These are phyloP conservation scores for Fusarium bactridioides DNA, from an alignment of 2,329 filamentous ascomycete genomes.

Conservation along the genomic window DNA sequence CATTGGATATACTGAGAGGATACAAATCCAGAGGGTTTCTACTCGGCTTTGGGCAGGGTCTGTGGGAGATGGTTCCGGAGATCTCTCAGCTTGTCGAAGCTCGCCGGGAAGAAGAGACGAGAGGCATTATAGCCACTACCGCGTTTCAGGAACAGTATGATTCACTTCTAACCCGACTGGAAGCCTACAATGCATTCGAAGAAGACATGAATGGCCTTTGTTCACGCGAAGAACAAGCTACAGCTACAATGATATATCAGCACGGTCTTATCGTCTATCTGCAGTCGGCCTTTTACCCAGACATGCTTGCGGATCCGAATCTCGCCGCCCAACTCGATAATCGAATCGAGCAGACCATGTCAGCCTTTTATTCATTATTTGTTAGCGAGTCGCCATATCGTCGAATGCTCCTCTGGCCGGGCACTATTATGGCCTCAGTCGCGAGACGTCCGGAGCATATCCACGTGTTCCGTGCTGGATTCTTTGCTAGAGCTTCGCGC, in stretches of 20 bases:
- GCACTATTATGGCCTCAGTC: constrained; percentile 1
- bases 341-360: background rate
- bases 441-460: background rate
- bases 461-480: background rate
- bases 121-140: accelerated
- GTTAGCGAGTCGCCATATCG: constrained; percentile 1
- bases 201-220: background rate
- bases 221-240: background rate
- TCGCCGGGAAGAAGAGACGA: background rate
- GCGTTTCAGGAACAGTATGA: background rate
- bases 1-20: background rate
- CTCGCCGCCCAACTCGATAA: background rate
- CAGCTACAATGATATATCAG: background rate
- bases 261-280: constrained; percentile 3
- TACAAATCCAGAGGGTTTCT: constrained; percentile 1
- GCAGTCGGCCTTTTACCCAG: background rate
- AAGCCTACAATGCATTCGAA: background rate
- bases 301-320: background rate
- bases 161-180: background rate
- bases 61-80: constrained; percentile 1
- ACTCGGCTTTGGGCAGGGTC: background rate
- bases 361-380: background rate
- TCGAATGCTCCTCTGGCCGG: constrained; percentile 7
- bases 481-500: background rate
- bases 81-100: constrained; percentile 6